Conservation (phyloP, 805 yeast genomes). For the Cyberlindnera amylophila region DNA sequence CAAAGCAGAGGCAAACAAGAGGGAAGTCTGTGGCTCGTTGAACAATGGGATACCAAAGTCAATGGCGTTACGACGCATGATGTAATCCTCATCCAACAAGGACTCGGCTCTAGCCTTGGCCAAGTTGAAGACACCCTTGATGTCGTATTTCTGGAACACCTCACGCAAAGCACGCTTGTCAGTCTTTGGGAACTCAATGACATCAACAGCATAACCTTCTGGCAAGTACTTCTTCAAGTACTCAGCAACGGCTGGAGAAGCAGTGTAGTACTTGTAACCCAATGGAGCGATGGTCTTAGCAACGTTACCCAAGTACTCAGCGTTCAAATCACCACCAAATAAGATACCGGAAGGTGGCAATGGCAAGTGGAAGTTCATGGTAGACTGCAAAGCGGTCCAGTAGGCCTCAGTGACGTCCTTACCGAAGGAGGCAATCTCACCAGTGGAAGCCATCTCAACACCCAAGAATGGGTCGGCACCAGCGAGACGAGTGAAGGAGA, state of each 20-base stretch:
- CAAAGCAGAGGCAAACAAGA: slow-evolving; percentile 81
- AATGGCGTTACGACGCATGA: slow-evolving; percentile 98
- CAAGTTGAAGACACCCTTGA: slow-evolving; percentile 86
- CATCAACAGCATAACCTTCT: slow-evolving; percentile 38
- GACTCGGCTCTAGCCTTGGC: slow-evolving; percentile 87
- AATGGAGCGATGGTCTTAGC: slow-evolving; percentile 65
- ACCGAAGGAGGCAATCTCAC: slow-evolving; percentile 98
- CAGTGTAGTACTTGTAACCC: slow-evolving; percentile 79
- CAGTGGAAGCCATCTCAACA: slow-evolving; percentile 99
- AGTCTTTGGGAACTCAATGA: slow-evolving; percentile 86
- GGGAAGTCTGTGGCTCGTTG: slow-evolving; percentile 93
- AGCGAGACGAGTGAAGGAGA: slow-evolving; percentile 95
- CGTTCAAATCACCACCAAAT: slow-evolving; percentile 89
- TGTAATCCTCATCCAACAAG: slow-evolving; percentile 83
- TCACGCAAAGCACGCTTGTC: slow-evolving; percentile 93
- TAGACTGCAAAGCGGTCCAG: slow-evolving; percentile 96
- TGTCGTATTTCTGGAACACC: slow-evolving; percentile 81
- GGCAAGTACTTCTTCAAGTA: slow-evolving; percentile 54
- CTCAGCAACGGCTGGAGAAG: slow-evolving; percentile 65
- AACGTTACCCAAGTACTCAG: slow-evolving; percentile 67
- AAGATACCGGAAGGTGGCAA: slow-evolving; percentile 84
- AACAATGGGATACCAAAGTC: slow-evolving; percentile 95
- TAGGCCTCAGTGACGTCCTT: slow-evolving; percentile 81
- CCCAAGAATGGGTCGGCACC: slow-evolving; percentile 99
- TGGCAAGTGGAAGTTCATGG: slow-evolving; percentile 96